These are phyloP conservation scores for Anethum foeniculum DNA, from an alignment of 140 eudicot species.

Conservation along the genomic window DNA sequence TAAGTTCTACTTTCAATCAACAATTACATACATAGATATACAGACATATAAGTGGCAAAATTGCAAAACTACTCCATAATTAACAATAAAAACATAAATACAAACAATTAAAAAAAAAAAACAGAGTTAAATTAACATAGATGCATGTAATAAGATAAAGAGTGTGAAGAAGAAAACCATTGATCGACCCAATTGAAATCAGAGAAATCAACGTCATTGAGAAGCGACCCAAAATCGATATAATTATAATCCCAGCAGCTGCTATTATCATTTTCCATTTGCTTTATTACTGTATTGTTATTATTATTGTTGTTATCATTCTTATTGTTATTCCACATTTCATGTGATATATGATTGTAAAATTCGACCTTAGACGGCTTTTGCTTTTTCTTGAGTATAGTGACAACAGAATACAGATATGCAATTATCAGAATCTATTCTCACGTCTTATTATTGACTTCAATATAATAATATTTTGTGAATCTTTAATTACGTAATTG, in stretches of 20 bases:
- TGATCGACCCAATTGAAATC: constrained; percentile 43
- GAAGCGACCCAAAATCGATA: constrained; percentile 38
- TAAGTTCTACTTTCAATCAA: not conserved
- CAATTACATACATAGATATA: too few species aligned
- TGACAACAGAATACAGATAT: not conserved
- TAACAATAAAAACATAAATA: not conserved
- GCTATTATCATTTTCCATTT: constrained; percentile 41
- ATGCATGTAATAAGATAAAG: too few species aligned
- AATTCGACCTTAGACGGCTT: not conserved
- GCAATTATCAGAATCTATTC: too few species aligned
- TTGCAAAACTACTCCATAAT: not conserved
- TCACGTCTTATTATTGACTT: too few species aligned
- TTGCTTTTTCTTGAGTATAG: not conserved
- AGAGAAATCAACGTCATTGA: constrained; percentile 42
- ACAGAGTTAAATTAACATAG: too few species aligned
- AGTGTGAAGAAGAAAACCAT: constrained; percentile 20
- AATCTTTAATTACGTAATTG: too few species aligned
- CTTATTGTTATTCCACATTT: not conserved
- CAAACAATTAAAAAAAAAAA: not conserved
- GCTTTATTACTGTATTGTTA: not conserved
- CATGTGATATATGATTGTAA: not conserved
- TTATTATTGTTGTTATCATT: not conserved
- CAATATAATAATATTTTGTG: too few species aligned
- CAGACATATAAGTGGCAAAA: too few species aligned
- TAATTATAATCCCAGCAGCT: constrained; percentile 42